Conservation (phyloP, 1,284 basidiomycete genomes). For the Hemileia vastatrix region DNA sequence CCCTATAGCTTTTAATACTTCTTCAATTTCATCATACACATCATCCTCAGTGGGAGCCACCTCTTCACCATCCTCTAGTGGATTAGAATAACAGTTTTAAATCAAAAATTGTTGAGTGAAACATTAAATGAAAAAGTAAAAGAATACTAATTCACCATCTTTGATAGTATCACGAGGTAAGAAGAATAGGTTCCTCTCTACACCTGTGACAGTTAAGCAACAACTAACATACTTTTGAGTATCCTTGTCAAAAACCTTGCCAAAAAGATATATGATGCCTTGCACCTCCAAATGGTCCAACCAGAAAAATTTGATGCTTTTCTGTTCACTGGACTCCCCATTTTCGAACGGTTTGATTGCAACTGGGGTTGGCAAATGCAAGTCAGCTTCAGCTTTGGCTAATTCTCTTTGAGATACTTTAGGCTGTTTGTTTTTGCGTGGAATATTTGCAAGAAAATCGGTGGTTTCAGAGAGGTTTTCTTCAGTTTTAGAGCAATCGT, state of each 20-base stretch:
- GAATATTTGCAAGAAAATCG: constrained; percentile 23
- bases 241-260: constrained; percentile 71
- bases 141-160: constrained; percentile 47
- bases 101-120: not conserved
- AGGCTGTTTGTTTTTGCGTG: constrained; percentile 30
- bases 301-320: constrained; percentile 86
- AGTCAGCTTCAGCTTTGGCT: constrained; percentile 48
- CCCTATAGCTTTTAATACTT: constrained; percentile 60
- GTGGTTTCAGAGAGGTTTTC: constrained; percentile 17
- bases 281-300: constrained; percentile 77
- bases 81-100: not conserved
- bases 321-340: too few relatives aligned
- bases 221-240: constrained; percentile 68
- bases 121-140: too few relatives aligned
- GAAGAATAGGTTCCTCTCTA: constrained; percentile 90
- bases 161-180: constrained; percentile 63
- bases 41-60: constrained; percentile 50
- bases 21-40: constrained; percentile 75
- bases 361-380: constrained; percentile 8
- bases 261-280: constrained; percentile 68
- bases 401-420: constrained; percentile 41
- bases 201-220: constrained; percentile 71
- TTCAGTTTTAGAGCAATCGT: constrained; percentile 22
- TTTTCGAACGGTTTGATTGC: constrained; percentile 47
- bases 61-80: constrained; percentile 28